These are phyloP conservation scores for Hypoxylon trugodes DNA, from an alignment of 495 filamentous ascomycete species.

Conservation along the genomic window DNA sequence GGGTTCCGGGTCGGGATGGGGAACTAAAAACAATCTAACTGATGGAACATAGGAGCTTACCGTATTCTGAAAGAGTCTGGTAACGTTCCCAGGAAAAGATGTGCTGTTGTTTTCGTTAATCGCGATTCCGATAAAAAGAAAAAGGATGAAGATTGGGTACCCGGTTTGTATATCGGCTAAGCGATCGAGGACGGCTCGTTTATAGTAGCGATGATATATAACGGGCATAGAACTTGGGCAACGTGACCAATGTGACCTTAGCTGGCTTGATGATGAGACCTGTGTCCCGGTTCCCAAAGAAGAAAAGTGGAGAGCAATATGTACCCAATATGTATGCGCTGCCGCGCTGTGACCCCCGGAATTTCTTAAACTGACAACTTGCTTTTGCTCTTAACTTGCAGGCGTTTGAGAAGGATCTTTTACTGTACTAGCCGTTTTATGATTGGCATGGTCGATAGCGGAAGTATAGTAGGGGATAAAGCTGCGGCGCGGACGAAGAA, in stretches of 20 bases:
- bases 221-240: conserved; percentile 29
- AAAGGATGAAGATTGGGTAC: neutral
- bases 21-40: conserved; percentile 17
- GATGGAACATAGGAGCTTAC: conserved; percentile 12
- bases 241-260: conserved; percentile 40
- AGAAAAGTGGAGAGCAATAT: conserved; percentile 24
- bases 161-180: conserved; percentile 18
- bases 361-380: conserved; percentile 25
- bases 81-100: conserved; percentile 5
- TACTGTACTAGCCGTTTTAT: conserved; percentile 4
- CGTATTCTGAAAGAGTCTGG: conserved; percentile 22
- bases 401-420: conserved; percentile 16
- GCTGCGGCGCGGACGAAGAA: conserved; percentile 3
- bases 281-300: neutral
- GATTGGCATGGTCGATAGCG: conserved; percentile 4
- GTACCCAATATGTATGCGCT: neutral
- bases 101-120: conserved; percentile 11
- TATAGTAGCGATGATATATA: conserved; percentile 29
- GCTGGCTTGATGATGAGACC: conserved; percentile 33
- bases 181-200: conserved; percentile 21
- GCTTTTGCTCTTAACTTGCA: conserved; percentile 13
- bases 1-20: conserved; percentile 22
- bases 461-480: conserved; percentile 8
- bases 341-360: conserved; percentile 18
- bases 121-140: conserved; percentile 12